Percentiles rank a stretch among this genome's conserved stretches.
Conservation (phyloP, 1,284 basidiomycete species). For the Tilletia caries region DNA sequence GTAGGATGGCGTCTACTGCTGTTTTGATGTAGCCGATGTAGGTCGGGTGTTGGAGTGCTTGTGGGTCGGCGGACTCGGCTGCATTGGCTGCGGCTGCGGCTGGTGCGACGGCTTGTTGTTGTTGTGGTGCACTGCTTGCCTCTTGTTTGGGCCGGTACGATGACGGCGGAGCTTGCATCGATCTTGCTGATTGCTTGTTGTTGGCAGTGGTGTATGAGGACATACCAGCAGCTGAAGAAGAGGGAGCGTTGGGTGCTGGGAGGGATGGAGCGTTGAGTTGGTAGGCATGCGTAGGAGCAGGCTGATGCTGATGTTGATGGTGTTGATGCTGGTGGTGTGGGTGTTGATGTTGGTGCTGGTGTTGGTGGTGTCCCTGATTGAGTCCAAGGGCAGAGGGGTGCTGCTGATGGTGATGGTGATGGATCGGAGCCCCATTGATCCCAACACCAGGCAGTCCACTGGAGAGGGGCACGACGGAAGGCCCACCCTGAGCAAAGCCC, state of each 20-base stretch:
- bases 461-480: neutral
- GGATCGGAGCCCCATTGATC: neutral
- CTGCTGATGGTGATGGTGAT: neutral
- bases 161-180: neutral
- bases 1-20: constrained; percentile 47
- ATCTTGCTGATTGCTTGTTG: neutral
- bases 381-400: neutral
- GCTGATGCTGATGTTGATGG: neutral
- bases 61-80: neutral
- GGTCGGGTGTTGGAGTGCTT: constrained; percentile 35
- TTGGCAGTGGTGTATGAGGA: neutral
- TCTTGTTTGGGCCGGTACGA: too few relatives aligned
- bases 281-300: too few relatives aligned
- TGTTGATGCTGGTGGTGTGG: neutral
- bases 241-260: neutral
- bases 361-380: neutral
- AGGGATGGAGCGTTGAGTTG: too few relatives aligned
- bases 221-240: neutral
- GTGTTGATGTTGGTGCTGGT: neutral
- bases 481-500: neutral
- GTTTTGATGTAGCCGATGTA: constrained; percentile 51
- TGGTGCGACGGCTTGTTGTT: constrained; percentile 1
- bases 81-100: constrained; percentile 1
- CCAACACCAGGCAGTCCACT: neutral
- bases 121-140: too few relatives aligned